phyloP scores from a whole-genome alignment of 2,329 filamentous ascomycete genomes.

The Penicillium sp. region DNA sequence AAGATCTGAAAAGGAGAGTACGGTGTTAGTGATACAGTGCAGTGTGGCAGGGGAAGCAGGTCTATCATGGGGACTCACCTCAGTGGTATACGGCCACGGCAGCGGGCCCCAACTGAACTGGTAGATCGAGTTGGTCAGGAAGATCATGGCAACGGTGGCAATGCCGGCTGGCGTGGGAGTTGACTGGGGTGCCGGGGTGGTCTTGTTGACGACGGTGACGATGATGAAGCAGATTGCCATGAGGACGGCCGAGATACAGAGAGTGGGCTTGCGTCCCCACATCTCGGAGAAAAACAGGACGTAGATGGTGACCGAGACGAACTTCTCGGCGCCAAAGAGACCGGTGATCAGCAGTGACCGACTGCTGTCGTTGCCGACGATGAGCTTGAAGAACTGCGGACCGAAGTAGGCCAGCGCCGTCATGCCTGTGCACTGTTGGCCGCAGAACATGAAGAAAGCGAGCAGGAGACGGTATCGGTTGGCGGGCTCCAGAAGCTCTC shows the following conservation, averaged over 20 bases:
- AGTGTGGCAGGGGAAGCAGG: no score
- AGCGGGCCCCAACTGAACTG: constrained; percentile 38
- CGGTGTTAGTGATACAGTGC: no score
- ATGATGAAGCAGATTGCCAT: constrained; percentile 55
- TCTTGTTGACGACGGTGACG: constrained; percentile 47
- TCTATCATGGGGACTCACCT: constrained; percentile 13
- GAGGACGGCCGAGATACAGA: constrained; percentile 48
- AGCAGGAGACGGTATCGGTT: constrained; percentile 50
- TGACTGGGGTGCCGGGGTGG: constrained; percentile 38
- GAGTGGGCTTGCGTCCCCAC: constrained; percentile 50
- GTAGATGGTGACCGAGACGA: constrained; percentile 49
- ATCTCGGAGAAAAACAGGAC: constrained; percentile 51
- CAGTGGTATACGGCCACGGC: constrained; percentile 37
- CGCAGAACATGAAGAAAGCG: constrained; percentile 50
- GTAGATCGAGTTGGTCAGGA: constrained; percentile 31
- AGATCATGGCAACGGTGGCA: constrained; percentile 52
- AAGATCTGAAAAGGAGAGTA: constrained; percentile 38
- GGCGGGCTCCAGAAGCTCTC: constrained; percentile 46
- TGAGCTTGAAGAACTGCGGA: constrained; percentile 51
- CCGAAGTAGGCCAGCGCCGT: constrained; percentile 51
- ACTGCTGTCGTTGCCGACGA: constrained; percentile 46
- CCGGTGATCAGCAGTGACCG: constrained; percentile 48
- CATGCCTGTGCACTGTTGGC: constrained; percentile 51
- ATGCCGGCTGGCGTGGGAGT: constrained; percentile 40
- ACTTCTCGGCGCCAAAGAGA: constrained; percentile 54